Conservation (phyloP, 2,329 filamentous ascomycete species). For the Neofusicoccum umdonicola region DNA sequence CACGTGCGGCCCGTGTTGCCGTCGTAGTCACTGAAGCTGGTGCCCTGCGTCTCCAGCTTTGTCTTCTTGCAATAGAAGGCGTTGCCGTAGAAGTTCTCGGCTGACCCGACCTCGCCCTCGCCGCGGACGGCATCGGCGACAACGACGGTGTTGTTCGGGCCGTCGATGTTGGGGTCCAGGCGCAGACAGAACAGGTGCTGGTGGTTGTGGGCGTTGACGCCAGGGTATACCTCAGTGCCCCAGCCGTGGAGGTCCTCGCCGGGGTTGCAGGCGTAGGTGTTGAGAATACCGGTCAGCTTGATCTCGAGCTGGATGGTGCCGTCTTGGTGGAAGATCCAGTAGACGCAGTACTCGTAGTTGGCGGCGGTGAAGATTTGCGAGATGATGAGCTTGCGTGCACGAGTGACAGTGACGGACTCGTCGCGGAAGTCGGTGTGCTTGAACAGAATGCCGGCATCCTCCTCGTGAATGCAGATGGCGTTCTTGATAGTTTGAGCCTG, state of each 20-base stretch:
- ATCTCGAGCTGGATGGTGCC: slow-evolving; percentile 90
- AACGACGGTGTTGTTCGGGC: slow-evolving; percentile 79
- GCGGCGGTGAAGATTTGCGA: slow-evolving; percentile 93
- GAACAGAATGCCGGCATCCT: slow-evolving; percentile 87
- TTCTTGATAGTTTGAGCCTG: slow-evolving; percentile 83
- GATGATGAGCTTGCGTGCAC: slow-evolving; percentile 79
- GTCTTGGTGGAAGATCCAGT: slow-evolving; percentile 92
- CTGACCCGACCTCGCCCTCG: slow-evolving; percentile 71
- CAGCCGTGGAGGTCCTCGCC: slow-evolving; percentile 81
- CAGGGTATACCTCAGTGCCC: slow-evolving; percentile 88
- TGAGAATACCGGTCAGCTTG: slow-evolving; percentile 84
- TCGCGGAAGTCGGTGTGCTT: slow-evolving; percentile 95
- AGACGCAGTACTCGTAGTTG: slow-evolving; percentile 88
- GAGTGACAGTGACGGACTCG: slow-evolving; percentile 80
- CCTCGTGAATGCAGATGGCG: slow-evolving; percentile 92
- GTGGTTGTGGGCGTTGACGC: slow-evolving; percentile 93
- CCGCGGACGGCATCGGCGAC: slow-evolving; percentile 73
- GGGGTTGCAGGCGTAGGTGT: slow-evolving; percentile 80
- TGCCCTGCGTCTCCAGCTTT: slow-evolving; percentile 67
- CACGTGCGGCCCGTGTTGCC: slow-evolving; percentile 76
- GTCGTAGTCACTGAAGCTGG: slow-evolving; percentile 76
- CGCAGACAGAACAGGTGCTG: slow-evolving; percentile 93
- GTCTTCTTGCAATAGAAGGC: slow-evolving; percentile 85
- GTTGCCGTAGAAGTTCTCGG: slow-evolving; percentile 85
- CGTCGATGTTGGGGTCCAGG: slow-evolving; percentile 83